Evolutionary conservation across 164 flowering plant genomes (phyloP), one percentile per base, ranked within the genome.

Genomic region (Pachysandra terminalis): DNA sequence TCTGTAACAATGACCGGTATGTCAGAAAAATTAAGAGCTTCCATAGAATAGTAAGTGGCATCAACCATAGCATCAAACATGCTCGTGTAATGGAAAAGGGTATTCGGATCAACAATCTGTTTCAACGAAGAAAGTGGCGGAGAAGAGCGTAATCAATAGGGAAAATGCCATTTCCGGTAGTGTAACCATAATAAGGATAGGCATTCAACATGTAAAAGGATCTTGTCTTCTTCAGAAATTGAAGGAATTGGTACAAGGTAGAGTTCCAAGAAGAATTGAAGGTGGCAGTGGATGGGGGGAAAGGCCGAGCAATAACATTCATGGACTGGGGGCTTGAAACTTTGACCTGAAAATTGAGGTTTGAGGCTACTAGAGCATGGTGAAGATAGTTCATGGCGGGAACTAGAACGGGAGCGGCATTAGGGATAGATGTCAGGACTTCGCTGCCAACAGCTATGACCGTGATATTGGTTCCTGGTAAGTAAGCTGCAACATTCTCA

Each of bases 41-140:
- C 79, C 58, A 95, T 88, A 24, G 97, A 84, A 78, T 85, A 85
- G 68, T 90, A 95, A 24, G 92, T 74, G 37, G 98, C 98, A 81
- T 95, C 98, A 67, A 95, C 94, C 96, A 95, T 85, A 41, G 97
- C 87, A 73, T 95, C 97, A 80, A 92, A 86, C 97, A 95, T 91
- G 75, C 96, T 90, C 70, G 62, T 70, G 68, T 95, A 95, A 64
- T 81, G 96, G 41, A 80, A 79, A 62, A 91, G 87, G n/a, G 97
- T 90, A 80, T 95, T 95, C 17, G 98, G 94, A 76, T 95, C 98
- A 54, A 92, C 97, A 59, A 95, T 92, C 72, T 90, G 92, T 68
- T 90, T 86, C 61, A 79, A 82, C 1, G 86, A 32, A 28, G 96
- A 72, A 23, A 92, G 83, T 17, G 89, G 83, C 65, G 72, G 75